Evolutionary conservation across 257 asterid species (phyloP).

Genomic region (Orobanche coerulescens): DNA sequence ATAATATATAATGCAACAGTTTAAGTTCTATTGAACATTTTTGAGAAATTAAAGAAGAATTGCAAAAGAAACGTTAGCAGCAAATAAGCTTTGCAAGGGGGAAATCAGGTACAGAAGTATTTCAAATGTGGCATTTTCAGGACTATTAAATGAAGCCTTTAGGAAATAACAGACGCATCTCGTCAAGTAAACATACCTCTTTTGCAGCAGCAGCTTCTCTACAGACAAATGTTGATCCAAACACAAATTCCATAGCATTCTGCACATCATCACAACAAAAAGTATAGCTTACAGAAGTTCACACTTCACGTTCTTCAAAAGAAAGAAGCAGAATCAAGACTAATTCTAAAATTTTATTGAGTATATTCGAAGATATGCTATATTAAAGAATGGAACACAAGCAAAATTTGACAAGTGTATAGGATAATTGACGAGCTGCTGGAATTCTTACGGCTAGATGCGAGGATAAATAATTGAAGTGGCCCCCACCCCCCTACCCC

Average conservation of each 20-base stretch:
- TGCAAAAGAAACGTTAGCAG: not conserved
- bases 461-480: slow-evolving; percentile 9
- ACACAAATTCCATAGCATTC: slow-evolving; percentile 91
- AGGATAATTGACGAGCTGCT: slow-evolving; percentile 1
- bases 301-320: slow-evolving; percentile 12
- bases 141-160: not conserved
- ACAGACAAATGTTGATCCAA: slow-evolving; percentile 97
- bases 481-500: no score
- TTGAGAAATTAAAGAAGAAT: not conserved
- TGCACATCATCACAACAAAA: slow-evolving; percentile 39
- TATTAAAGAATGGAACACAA: not conserved
- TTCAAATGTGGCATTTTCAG: not conserved
- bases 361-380: not conserved
- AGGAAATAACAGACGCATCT: not conserved
- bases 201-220: slow-evolving; percentile 71
- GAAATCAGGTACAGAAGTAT: not conserved
- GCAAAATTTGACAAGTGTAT: slow-evolving; percentile 17
- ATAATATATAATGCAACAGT: not conserved
- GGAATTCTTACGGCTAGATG: not conserved
- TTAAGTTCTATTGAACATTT: not conserved
- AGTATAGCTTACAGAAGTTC: slow-evolving; percentile 4
- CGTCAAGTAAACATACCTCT: slow-evolving; percentile 46
- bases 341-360: slow-evolving; percentile 5
- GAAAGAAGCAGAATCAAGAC: not conserved
- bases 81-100: slow-evolving; percentile 6